These are phyloP conservation scores for Verticillium nonalfalfae DNA, from an alignment of 2,329 filamentous ascomycete species.

Conservation along the genomic window DNA sequence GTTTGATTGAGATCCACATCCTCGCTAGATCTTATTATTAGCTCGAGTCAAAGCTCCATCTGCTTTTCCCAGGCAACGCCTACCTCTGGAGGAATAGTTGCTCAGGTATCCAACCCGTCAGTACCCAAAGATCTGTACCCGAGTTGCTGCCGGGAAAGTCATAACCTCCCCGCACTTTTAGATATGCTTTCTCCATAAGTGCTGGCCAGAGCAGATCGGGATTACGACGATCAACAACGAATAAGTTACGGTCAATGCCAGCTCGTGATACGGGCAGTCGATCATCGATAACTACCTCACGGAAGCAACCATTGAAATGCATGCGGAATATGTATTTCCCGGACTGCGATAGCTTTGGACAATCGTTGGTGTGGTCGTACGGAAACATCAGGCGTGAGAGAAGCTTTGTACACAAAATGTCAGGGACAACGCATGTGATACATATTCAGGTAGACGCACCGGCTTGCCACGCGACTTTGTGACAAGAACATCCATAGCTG, in stretches of 20 bases:
- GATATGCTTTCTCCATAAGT: conserved; percentile 88
- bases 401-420: conserved; percentile 39
- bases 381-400: conserved; percentile 71
- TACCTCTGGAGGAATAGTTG: conserved; percentile 83
- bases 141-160: conserved; percentile 98
- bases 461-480: conserved; percentile 65
- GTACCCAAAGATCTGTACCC: conserved; percentile 84
- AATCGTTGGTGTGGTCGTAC: conserved; percentile 51
- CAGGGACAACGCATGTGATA: neutral
- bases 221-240: conserved; percentile 82
- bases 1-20: conserved; percentile 70
- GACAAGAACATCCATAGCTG: conserved; percentile 63
- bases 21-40: conserved; percentile 44
- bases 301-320: conserved; percentile 91
- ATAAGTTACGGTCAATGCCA: conserved; percentile 62
- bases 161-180: conserved; percentile 92
- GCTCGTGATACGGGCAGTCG: conserved; percentile 67
- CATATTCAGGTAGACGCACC: conserved; percentile 35
- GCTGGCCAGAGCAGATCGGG: conserved; percentile 84
- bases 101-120: conserved; percentile 96
- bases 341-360: conserved; percentile 62
- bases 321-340: conserved; percentile 91
- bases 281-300: conserved; percentile 85
- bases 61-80: conserved; percentile 5
- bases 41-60: neutral